Conservation (phyloP, 2,329 filamentous ascomycete species). For the Gliomastix tumulicola region DNA sequence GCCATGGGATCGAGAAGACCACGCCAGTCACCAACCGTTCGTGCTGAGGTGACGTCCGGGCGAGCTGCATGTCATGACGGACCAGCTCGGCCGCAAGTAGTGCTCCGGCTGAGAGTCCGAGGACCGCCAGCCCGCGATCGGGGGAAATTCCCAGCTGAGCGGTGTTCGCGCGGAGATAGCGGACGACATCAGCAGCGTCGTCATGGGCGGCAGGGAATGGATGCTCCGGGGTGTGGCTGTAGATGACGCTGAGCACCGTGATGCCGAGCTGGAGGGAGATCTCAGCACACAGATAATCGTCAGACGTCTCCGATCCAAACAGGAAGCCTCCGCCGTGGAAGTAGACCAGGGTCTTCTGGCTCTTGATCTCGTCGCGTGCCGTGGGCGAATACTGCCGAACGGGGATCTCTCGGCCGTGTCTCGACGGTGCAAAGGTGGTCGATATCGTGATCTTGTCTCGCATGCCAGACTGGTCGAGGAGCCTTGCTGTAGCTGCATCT, state of each 20-base stretch:
- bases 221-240: slow-evolving; percentile 44
- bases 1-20: slow-evolving; percentile 33
- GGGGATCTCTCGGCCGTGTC: neutral
- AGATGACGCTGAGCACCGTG: slow-evolving; percentile 41
- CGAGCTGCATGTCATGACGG: neutral
- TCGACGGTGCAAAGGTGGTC: neutral
- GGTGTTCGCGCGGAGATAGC: slow-evolving; percentile 37
- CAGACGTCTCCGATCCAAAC: slow-evolving; percentile 39
- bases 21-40: slow-evolving; percentile 31
- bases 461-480: neutral
- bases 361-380: neutral
- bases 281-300: slow-evolving; percentile 37
- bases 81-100: slow-evolving; percentile 22
- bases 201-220: slow-evolving; percentile 36
- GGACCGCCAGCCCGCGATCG: slow-evolving; percentile 14
- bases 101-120: slow-evolving; percentile 36
- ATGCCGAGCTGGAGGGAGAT: slow-evolving; percentile 28
- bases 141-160: slow-evolving; percentile 17
- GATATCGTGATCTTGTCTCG: neutral
- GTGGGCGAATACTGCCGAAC: neutral
- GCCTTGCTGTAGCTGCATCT: neutral
- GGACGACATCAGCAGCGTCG: slow-evolving; percentile 42
- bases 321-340: slow-evolving; percentile 48
- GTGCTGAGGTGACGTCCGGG: neutral
- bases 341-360: slow-evolving; percentile 22